Conservation (phyloP, 192 early-diverging fungal species). For the Paraglomus brasilianum region DNA sequence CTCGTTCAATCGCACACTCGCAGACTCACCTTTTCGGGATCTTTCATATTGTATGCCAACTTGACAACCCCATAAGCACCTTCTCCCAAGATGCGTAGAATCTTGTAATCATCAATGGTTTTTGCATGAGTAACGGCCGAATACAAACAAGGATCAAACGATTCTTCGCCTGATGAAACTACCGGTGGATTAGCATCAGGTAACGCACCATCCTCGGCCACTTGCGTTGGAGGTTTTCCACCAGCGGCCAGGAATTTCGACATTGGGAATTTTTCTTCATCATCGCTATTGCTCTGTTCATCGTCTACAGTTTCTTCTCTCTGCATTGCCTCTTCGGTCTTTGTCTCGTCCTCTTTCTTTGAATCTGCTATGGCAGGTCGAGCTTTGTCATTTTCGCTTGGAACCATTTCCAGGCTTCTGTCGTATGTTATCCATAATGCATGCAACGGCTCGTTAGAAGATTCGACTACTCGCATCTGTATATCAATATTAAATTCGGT, state of each 20-base stretch:
- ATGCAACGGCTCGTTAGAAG: constrained; percentile 47
- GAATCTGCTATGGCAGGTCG: constrained; percentile 22
- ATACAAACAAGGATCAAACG: constrained; percentile 33
- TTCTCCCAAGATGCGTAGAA: constrained; percentile 60
- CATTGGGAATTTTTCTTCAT: constrained; percentile 27
- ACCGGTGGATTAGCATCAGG: constrained; percentile 22
- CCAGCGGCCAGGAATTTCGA: constrained; percentile 22
- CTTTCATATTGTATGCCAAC: constrained; percentile 49
- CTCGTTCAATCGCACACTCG: neutral
- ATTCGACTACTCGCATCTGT: constrained; percentile 57
- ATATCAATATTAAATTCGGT: constrained; percentile 58
- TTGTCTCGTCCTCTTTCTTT: constrained; percentile 7
- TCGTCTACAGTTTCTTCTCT: constrained; percentile 31
- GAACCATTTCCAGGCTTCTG: constrained; percentile 36
- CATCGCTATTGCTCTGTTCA: neutral
- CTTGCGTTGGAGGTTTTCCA: constrained; percentile 18
- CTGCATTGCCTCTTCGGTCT: constrained; percentile 15
- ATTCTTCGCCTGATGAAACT: neutral
- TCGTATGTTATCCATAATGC: constrained; percentile 67
- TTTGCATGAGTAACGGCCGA: constrained; percentile 46
- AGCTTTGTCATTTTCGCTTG: neutral
- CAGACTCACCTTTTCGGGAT: constrained; percentile 45
- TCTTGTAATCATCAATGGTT: constrained; percentile 59
- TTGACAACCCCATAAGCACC: constrained; percentile 75
- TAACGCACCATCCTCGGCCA: neutral